Conservation (phyloP, 495 filamentous ascomycete genomes). For the Penicillium manginii region DNA sequence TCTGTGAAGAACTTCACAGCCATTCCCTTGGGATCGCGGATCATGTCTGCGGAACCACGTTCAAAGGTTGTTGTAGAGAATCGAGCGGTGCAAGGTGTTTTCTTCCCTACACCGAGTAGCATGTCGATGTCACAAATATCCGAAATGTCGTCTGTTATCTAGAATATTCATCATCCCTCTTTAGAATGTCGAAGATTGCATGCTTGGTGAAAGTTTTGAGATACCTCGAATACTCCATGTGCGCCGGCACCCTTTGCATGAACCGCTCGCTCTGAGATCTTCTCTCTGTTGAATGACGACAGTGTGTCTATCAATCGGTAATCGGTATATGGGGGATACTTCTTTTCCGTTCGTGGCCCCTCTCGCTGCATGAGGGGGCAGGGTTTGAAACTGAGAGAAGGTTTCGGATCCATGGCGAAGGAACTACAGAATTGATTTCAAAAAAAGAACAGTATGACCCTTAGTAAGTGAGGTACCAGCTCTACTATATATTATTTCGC, state of each 20-base stretch:
- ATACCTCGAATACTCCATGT: not conserved
- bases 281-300: not conserved
- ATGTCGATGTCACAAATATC: constrained; percentile 30
- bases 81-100: constrained; percentile 51
- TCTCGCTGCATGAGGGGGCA: too few species aligned
- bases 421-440: too few species aligned
- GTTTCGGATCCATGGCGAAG: too few species aligned
- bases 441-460: too few species aligned
- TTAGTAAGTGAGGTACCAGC: too few species aligned
- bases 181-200: too few species aligned
- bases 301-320: not conserved
- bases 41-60: constrained; percentile 61
- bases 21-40: constrained; percentile 65
- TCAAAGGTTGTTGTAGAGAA: constrained; percentile 61
- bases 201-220: not conserved
- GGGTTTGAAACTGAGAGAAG: too few species aligned
- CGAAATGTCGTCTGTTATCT: constrained; percentile 59
- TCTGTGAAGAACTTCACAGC: constrained; percentile 73
- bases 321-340: too few species aligned
- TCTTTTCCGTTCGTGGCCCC: too few species aligned
- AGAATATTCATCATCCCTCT: constrained; percentile 40
- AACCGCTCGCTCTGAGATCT: not conserved
- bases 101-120: constrained; percentile 63
- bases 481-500: too few species aligned
- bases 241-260: not conserved